Conservation (phyloP, 306 rosid species). For the Casuarina glauca region DNA sequence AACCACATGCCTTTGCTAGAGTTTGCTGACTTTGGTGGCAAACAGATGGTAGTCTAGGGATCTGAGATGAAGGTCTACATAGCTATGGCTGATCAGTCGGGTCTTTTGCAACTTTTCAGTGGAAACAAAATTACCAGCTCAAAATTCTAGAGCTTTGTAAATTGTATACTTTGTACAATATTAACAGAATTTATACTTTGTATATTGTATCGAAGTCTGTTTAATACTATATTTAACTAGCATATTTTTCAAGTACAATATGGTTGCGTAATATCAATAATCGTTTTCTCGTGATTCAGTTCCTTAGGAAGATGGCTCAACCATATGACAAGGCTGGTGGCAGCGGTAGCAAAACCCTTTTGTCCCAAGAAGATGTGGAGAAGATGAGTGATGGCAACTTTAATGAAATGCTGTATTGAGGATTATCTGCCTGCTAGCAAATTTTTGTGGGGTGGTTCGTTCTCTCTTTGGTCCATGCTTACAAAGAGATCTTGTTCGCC, state of each 20-base stretch:
- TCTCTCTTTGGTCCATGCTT: neutral
- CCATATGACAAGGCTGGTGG: slow-evolving; percentile 87
- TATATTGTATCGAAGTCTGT: slow-evolving; percentile 1
- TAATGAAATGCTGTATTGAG: slow-evolving; percentile 53
- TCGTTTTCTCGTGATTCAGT: slow-evolving; percentile 50
- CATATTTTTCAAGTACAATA: slow-evolving; percentile 12
- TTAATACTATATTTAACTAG: neutral
- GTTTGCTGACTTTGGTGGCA: neutral
- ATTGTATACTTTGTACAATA: neutral
- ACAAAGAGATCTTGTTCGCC: neutral
- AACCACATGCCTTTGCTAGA: neutral
- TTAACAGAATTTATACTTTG: neutral
- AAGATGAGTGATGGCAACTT: slow-evolving; percentile 56
- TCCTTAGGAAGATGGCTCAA: slow-evolving; percentile 93
- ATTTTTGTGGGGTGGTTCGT: neutral
- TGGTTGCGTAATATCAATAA: slow-evolving; percentile 8
- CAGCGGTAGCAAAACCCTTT: slow-evolving; percentile 65
- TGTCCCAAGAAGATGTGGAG: slow-evolving; percentile 82
- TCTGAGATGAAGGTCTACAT: neutral
- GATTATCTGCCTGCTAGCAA: neutral
- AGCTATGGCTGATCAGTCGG: neutral
- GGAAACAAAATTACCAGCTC: neutral
- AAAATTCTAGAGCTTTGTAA: neutral
- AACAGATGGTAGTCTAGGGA: neutral
- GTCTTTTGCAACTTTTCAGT: neutral